A percentile compares a stretch with the other conserved stretches of the same genome.
Conservation (phyloP, 192 early-diverging fungal species). For the Gonapodya prolifera region DNA sequence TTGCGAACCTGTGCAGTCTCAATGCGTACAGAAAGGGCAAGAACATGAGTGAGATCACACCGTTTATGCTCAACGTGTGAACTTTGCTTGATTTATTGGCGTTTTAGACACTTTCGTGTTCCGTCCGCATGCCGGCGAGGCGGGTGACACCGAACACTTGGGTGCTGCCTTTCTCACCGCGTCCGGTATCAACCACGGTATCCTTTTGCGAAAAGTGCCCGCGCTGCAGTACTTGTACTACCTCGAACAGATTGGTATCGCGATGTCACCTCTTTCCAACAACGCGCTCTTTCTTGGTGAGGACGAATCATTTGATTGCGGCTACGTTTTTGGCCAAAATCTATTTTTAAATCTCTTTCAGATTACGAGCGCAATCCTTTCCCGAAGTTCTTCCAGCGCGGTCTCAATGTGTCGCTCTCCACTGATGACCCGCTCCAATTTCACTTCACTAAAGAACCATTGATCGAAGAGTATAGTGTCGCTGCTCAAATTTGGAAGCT, state of each 20-base stretch:
- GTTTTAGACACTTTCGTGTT: conserved; percentile 75
- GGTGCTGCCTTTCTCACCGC: conserved; percentile 77
- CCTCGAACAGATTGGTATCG: conserved; percentile 86
- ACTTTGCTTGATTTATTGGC: background rate
- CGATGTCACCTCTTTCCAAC: conserved; percentile 94
- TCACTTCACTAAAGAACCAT: conserved; percentile 90
- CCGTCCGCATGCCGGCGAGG: conserved; percentile 88
- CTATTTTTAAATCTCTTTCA: background rate
- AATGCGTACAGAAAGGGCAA: conserved; percentile 65
- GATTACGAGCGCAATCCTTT: conserved; percentile 6
- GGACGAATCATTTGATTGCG: conserved; percentile 72
- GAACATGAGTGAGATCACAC: conserved; percentile 51
- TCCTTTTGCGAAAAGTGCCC: conserved; percentile 84
- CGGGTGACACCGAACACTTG: conserved; percentile 89
- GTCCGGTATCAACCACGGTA: conserved; percentile 83
- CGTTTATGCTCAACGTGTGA: background rate
- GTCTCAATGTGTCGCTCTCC: conserved; percentile 83
- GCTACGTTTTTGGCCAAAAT: background rate
- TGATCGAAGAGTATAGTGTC: conserved; percentile 94
- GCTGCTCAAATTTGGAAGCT: conserved; percentile 95
- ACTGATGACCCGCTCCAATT: conserved; percentile 95
- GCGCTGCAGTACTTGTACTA: conserved; percentile 92
- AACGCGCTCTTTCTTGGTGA: conserved; percentile 93
- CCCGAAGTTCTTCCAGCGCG: conserved; percentile 73
- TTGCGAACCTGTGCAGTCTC: conserved; percentile 69